Base-by-base conservation (phyloP, 331 rosid species). In the Acacia pycnantha region DNA sequence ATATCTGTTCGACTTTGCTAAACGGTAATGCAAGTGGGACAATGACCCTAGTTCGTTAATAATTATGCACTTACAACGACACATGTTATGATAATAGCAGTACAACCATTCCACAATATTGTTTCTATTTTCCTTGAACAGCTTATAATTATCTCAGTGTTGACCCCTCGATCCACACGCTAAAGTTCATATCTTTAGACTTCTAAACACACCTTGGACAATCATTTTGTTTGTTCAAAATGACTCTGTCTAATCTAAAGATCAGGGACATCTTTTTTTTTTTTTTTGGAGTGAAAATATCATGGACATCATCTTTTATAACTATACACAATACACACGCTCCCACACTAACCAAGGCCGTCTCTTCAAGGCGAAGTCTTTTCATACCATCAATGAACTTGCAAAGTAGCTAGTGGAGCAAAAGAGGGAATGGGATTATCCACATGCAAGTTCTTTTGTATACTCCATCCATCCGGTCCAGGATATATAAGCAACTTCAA, bases 71-170 rank as follows among this genome's bases (percentile, higher is more conserved):
- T 70, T 40, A 16, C 35, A 8, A 10, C 2, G 40, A 75, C 84
- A 75, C 83, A 16, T 46, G 37, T 16, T 81, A 37, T 80, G 48
- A 46, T 78, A 70, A 41, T 15, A 66, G 24, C 66, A 16, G 82
- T 70, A 84, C 73, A 82, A 74, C 84, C 78, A 22, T 78, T 84
- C 80, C 54, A 81, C 73, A 35, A 62, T 18, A n/a, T 70, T 35
- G 50, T 68, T 77, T 73, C 43, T 9, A 71, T 82, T 70, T 84
- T 70, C 83, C 79, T 75, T 83, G 73, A 72, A 53, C 71, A 56
- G 29, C 4, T 79, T 77, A 43, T 86, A 54, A 58, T 86, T 76
- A 65, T 48, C 51, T 41, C 67, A 41, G 33, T 4, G 66, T 3
- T 71, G 65, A 43, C 77, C 81, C 50, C 43, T 46, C 33, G 33